Percentiles rank a stretch among this genome's conserved stretches.
Evolutionary conservation across 2,329 filamentous ascomycete genomes (phyloP).

Genomic region (Aspergillus tubingensis): DNA sequence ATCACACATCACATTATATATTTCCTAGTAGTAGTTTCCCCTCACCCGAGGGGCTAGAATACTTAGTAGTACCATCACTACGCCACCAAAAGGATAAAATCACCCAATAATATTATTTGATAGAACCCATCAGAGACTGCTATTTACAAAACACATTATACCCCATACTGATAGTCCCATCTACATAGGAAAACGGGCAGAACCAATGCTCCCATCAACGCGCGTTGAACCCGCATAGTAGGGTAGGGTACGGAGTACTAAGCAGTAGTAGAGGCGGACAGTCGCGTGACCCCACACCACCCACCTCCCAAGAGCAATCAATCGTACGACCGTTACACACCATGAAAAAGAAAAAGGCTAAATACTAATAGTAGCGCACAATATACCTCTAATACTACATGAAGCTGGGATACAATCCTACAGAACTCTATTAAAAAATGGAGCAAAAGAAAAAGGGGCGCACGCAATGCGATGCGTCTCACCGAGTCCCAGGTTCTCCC

Average conservation of each 20-base stretch:
- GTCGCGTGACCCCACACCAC: slow-evolving; percentile 8
- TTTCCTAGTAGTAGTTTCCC: no score
- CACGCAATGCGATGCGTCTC: background rate
- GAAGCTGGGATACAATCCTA: background rate
- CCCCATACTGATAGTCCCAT: background rate
- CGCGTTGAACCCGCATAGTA: background rate
- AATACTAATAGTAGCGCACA: no score
- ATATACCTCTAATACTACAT: no score
- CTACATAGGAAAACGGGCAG: background rate
- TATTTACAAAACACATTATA: no score
- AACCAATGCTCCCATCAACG: background rate
- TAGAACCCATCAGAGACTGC: no score
- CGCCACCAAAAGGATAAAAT: no score
- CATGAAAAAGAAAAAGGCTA: background rate
- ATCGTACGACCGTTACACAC: background rate
- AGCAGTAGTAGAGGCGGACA: background rate
- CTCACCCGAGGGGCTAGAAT: no score
- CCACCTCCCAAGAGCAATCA: background rate
- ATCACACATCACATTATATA: no score
- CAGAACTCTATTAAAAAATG: background rate
- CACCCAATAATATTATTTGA: no score
- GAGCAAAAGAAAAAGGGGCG: background rate
- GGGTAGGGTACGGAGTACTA: no score
- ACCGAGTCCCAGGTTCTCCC: background rate
- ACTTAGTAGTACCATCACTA: no score